Base-by-base conservation (phyloP, 345 rosid species). In the Arabis alpina region DNA sequence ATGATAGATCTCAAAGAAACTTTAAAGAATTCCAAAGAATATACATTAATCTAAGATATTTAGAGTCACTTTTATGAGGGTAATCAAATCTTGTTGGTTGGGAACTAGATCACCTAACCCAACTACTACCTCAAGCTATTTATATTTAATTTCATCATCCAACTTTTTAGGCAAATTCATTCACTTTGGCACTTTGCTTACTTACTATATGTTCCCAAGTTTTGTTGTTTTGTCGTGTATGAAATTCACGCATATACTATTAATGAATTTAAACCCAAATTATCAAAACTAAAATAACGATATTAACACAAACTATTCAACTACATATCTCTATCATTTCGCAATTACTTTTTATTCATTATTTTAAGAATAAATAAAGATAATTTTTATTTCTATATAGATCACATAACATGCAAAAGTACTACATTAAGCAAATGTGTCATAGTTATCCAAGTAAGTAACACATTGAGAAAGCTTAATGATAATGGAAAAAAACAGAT, bases 71-170 rank as follows among this genome's bases (percentile, higher is more conserved):
- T 73, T 56, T 41, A 73, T 47, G 36, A 56, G 71, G 7, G 73
- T 24, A n/a, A 67, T 42, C 68, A 74, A 74, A 68, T 74, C 68
- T 60, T 50, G 78, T 74, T 74, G 51, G 74, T 74, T 74, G 74
- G 54, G 43, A 74, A 50, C 68, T 60, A 50, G 78, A 68, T 74
- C 68, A 74, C 78, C 78, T 67, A 74, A 67, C 74, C 62, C 61
- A 58, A 28, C 74, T 60, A 67, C 78, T 74, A 24, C 59, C 34
- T 66, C 73, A 1, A 61, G 12, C 73, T 74, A 66, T 59, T 53
- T 67, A 59, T 59, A 19, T 32, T 34, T 5, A 54, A 63, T 30
- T 36, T 54, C 15, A 23, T 54, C 50, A 62, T 54, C 64, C 30
- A 36, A 72, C 44, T 72, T 36, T 19, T 0, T 19, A 0, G 63